These are phyloP conservation scores for Pichia sp. DNA, from an alignment of 1,139 yeast species.

Conservation along the genomic window DNA sequence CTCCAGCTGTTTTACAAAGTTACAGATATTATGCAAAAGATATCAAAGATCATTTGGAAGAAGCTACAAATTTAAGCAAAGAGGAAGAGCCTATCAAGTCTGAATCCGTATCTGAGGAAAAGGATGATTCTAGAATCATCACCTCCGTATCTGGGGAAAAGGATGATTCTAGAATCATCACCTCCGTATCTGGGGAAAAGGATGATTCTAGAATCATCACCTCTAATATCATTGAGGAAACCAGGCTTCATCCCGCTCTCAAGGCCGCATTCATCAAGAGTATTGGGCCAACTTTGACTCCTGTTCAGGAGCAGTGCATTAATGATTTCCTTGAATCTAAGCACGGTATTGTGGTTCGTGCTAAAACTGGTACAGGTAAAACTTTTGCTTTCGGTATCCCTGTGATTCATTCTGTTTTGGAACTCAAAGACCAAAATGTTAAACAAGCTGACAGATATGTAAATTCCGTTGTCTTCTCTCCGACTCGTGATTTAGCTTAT, in stretches of 20 bases:
- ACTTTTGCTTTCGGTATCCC: slow-evolving; percentile 87
- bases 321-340: slow-evolving; percentile 54
- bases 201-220: slow-evolving; percentile 15
- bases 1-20: neutral
- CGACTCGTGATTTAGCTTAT: slow-evolving; percentile 88
- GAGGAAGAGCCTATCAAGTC: neutral
- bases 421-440: slow-evolving; percentile 26
- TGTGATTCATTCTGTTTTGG: slow-evolving; percentile 54
- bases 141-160: neutral
- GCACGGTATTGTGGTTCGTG: slow-evolving; percentile 74
- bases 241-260: slow-evolving; percentile 25
- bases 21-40: slow-evolving; percentile 6
- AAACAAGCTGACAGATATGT: slow-evolving; percentile 24
- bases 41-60: slow-evolving; percentile 5
- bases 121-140: too few relatives aligned
- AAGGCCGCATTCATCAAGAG: slow-evolving; percentile 26
- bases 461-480: slow-evolving; percentile 73
- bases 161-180: too few relatives aligned
- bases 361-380: slow-evolving; percentile 95
- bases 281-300: slow-evolving; percentile 48
- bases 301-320: slow-evolving; percentile 74
- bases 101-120: neutral
- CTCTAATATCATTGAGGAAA: slow-evolving; percentile 25
- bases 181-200: neutral
- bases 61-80: neutral